phyloP scores from a whole-genome alignment of 768 basidiomycete species.

The Lyophyllum atratum region DNA sequence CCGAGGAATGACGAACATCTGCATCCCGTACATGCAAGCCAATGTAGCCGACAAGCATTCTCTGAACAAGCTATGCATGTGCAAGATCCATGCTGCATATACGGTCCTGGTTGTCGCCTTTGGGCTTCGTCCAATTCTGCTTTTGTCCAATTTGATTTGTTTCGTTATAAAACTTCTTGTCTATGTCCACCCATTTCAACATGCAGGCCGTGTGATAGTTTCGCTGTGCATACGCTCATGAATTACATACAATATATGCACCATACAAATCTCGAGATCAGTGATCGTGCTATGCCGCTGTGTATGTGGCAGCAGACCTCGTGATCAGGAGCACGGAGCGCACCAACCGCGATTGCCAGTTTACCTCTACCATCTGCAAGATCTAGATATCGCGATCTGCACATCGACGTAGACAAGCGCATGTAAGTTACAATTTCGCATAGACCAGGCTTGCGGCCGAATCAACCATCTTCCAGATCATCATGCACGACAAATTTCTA shows the following conservation, averaged over 20 bases:
- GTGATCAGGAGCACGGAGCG: neutral
- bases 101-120: no score
- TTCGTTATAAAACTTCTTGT: no score
- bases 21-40: neutral
- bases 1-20: neutral
- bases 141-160: no score
- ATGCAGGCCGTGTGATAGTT: no score
- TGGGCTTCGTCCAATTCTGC: no score
- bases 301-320: neutral
- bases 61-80: neutral
- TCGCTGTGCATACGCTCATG: no score
- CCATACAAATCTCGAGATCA: no score
- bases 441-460: neutral
- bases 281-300: no score
- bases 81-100: no score
- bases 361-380: neutral
- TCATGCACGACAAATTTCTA: conserved; percentile 17
- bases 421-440: neutral
- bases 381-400: neutral
- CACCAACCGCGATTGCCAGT: neutral
- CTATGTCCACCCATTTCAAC: no score
- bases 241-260: no score
- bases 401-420: neutral
- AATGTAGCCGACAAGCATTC: neutral
- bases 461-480: neutral